These are phyloP conservation scores for Phoma sp. DNA, from an alignment of 2,329 filamentous ascomycete genomes.

Conservation along the genomic window DNA sequence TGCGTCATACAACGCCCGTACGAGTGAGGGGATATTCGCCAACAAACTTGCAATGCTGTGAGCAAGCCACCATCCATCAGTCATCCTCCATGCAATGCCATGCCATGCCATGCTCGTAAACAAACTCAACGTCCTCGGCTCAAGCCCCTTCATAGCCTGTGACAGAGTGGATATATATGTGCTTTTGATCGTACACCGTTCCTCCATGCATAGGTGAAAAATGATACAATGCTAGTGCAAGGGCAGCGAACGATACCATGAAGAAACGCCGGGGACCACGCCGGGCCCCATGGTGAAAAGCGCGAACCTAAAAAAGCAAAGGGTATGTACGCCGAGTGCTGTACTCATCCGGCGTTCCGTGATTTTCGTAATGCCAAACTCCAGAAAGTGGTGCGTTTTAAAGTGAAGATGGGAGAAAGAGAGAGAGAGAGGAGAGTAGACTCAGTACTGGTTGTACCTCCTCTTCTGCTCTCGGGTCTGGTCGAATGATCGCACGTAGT, in stretches of 20 bases:
- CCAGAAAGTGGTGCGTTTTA: slow-evolving; percentile 16
- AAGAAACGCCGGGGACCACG: slow-evolving; percentile 12
- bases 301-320: slow-evolving; percentile 23
- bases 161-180: slow-evolving; percentile 29
- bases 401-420: not conserved
- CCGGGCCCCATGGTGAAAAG: slow-evolving; percentile 14
- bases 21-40: slow-evolving; percentile 33
- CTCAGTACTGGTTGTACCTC: slow-evolving; percentile 45
- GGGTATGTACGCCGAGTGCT: slow-evolving; percentile 23
- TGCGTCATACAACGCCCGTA: slow-evolving; percentile 23
- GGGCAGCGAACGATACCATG: slow-evolving; percentile 17
- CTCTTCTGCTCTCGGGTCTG: slow-evolving; percentile 69
- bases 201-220: slow-evolving; percentile 26
- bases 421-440: not conserved
- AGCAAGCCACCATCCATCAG: slow-evolving; percentile 13
- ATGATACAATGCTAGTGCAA: slow-evolving; percentile 32
- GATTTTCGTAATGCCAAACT: slow-evolving; percentile 30
- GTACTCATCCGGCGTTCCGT: slow-evolving; percentile 21
- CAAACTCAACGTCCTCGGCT: slow-evolving; percentile 4
- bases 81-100: slow-evolving; percentile 3
- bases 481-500: slow-evolving; percentile 89
- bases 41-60: slow-evolving; percentile 19
- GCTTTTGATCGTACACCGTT: slow-evolving; percentile 43
- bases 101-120: slow-evolving; percentile 32
- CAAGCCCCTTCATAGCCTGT: slow-evolving; percentile 5